These are phyloP conservation scores for Pseudocercospora fijiensis DNA, from an alignment of 2,329 filamentous ascomycete species.

Conservation along the genomic window DNA sequence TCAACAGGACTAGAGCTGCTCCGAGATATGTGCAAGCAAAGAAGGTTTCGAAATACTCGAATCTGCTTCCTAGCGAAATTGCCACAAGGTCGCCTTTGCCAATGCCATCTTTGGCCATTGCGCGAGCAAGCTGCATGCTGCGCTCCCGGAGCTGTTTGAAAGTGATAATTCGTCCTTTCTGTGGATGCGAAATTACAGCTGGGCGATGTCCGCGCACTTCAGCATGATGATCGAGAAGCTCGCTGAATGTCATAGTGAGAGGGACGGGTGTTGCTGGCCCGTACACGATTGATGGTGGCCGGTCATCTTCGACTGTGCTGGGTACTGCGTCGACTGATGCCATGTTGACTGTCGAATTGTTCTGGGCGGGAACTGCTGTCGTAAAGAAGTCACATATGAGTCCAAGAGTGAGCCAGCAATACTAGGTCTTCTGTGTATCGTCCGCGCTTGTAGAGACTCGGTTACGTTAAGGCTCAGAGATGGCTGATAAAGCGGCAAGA, in stretches of 20 bases:
- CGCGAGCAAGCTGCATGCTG: slow-evolving; percentile 31
- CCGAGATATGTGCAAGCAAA: slow-evolving; percentile 37
- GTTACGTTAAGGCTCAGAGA: background rate
- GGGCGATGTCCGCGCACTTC: slow-evolving; percentile 30
- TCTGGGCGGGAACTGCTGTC: background rate
- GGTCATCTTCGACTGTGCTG: slow-evolving; percentile 19
- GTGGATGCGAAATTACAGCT: slow-evolving; percentile 34
- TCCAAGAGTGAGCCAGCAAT: background rate
- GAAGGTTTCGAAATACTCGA: slow-evolving; percentile 37
- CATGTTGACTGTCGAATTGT: slow-evolving; percentile 8
- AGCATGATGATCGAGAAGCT: slow-evolving; percentile 33
- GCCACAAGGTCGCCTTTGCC: slow-evolving; percentile 34
- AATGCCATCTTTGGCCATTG: slow-evolving; percentile 33
- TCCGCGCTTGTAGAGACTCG: background rate
- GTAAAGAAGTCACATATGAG: background rate
- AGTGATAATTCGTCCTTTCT: slow-evolving; percentile 26
- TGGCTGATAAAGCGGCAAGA: background rate
- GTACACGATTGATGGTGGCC: slow-evolving; percentile 32
- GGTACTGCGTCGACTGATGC: slow-evolving; percentile 6
- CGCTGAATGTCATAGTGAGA: slow-evolving; percentile 33
- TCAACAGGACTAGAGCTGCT: slow-evolving; percentile 63
- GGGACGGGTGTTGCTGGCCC: slow-evolving; percentile 33
- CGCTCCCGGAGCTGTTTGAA: slow-evolving; percentile 30
- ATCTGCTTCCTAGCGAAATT: slow-evolving; percentile 34
- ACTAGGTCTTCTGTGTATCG: background rate